Conservation (phyloP, 495 filamentous ascomycete genomes). For the Talaromyces nanjingensis region DNA sequence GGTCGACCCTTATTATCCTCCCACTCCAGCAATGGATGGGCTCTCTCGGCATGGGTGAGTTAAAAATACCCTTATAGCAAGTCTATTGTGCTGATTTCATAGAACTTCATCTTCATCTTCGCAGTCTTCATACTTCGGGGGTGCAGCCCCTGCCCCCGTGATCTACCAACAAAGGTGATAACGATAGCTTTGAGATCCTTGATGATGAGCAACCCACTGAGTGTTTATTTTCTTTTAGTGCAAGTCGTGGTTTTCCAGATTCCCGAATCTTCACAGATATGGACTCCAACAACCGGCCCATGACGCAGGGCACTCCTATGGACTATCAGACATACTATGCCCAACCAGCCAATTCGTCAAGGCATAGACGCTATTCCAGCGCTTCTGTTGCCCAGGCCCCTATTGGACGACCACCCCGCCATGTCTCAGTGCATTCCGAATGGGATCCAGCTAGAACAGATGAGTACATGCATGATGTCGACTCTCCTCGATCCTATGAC, state of each 20-base stretch:
- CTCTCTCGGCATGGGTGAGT: constrained; percentile 40
- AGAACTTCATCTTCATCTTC: constrained; percentile 20
- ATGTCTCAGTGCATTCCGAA: constrained; percentile 27
- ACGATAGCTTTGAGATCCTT: constrained; percentile 12
- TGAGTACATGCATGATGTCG: constrained; percentile 25
- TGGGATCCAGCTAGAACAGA: constrained; percentile 31
- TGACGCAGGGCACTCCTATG: constrained; percentile 22
- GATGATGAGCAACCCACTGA: constrained; percentile 10
- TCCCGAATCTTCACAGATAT: constrained; percentile 24
- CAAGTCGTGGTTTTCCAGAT: constrained; percentile 26
- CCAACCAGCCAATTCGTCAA: constrained; percentile 5
- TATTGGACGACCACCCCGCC: constrained; percentile 24
- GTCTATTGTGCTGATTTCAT: constrained; percentile 6
- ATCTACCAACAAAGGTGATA: constrained; percentile 40
- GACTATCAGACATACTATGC: constrained; percentile 26
- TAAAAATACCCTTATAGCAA: constrained; percentile 8
- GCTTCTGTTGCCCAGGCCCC: constrained; percentile 21
- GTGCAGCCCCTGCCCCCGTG: constrained; percentile 26
- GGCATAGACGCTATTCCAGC: constrained; percentile 9
- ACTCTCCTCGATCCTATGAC: constrained; percentile 25
- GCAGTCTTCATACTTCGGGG: constrained; percentile 25
- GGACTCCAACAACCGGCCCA: constrained; percentile 18
- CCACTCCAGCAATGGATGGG: constrained; percentile 29
- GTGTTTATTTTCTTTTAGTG: constrained; percentile 19
- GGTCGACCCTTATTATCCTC: constrained; percentile 26